Evolutionary conservation across 73 alveolate species (phyloP).

Genomic region (Paramecium pentaurelia): DNA sequence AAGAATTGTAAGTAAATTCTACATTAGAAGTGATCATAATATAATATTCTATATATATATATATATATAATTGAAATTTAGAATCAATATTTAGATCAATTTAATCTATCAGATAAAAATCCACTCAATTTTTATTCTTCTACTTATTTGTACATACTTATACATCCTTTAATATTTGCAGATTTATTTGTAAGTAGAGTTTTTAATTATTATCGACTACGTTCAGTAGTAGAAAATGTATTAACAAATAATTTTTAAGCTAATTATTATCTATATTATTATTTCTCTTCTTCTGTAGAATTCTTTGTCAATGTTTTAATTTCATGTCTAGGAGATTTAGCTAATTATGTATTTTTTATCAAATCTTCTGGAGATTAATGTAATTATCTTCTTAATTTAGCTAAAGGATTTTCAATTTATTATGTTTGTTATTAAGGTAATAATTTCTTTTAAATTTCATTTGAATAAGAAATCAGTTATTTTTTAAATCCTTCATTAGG

Average conservation of each 20-base stretch:
- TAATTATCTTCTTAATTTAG: neutral
- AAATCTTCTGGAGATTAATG: neutral
- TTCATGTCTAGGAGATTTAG: neutral
- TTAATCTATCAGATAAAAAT: neutral
- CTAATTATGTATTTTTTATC: neutral
- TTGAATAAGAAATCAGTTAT: neutral
- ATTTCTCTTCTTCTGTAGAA: neutral
- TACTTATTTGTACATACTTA: neutral
- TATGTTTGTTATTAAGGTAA: neutral
- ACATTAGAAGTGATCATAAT: too few relatives aligned
- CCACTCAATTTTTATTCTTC: neutral
- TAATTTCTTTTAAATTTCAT: neutral
- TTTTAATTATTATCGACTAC: neutral
- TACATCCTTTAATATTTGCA: neutral
- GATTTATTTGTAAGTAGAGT: neutral
- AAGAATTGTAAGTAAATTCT: too few relatives aligned
- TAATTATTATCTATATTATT: neutral
- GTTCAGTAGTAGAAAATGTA: neutral
- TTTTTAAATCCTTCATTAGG: constrained; percentile 1
- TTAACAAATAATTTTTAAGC: neutral
- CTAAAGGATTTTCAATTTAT: neutral
- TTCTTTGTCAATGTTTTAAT: neutral
- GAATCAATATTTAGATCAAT: neutral
- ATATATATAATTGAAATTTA: neutral
- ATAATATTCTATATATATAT: too few relatives aligned